These are phyloP conservation scores for Paspalum notatum DNA, from an alignment of 176 grass and related monocot genomes.

Conservation along the genomic window DNA sequence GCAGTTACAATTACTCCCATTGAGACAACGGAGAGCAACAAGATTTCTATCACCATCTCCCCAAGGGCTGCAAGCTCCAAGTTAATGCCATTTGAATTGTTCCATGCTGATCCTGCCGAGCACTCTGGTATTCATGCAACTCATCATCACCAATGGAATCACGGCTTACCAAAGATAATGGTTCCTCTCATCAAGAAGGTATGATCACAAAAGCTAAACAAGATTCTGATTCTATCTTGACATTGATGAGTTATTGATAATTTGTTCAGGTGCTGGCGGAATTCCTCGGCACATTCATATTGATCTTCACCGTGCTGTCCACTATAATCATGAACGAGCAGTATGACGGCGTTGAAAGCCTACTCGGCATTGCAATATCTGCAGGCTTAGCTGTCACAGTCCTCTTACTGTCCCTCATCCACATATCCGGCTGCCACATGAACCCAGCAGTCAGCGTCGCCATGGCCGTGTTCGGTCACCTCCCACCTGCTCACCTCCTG, in stretches of 20 bases:
- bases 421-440: conserved; percentile 74
- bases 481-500: conserved; percentile 47
- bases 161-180: conserved; percentile 15
- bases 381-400: conserved; percentile 55
- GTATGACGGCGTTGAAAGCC: conserved; percentile 42
- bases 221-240: too few relatives aligned
- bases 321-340: conserved; percentile 63
- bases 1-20: conserved; percentile 11
- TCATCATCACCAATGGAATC: conserved; percentile 9
- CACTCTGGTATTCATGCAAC: background rate
- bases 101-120: background rate
- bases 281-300: conserved; percentile 69
- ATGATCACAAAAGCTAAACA: background rate
- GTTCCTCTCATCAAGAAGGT: conserved; percentile 41
- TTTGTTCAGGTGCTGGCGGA: conserved; percentile 43
- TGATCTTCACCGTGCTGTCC: conserved; percentile 63
- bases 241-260: too few relatives aligned
- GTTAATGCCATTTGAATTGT: conserved; percentile 29
- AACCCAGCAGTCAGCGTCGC: conserved; percentile 73
- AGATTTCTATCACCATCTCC: conserved; percentile 25
- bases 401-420: conserved; percentile 58
- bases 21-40: conserved; percentile 21
- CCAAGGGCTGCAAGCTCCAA: conserved; percentile 36
- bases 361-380: conserved; percentile 52
- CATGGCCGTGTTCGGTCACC: conserved; percentile 54